Evolutionary conservation across 2,329 filamentous ascomycete genomes (phyloP).

Genomic region (Alternaria triticina): DNA sequence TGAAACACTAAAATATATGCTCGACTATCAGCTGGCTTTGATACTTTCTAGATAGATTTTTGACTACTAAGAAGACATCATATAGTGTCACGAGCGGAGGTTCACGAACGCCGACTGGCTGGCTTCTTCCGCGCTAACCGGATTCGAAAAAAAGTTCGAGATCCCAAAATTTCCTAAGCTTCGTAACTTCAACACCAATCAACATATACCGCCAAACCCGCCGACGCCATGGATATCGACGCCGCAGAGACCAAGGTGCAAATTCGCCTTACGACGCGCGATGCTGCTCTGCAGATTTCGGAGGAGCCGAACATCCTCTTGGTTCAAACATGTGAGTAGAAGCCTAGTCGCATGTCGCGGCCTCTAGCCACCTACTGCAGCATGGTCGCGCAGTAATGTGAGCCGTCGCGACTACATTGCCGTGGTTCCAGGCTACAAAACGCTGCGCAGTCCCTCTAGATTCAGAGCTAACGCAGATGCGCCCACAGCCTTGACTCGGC

Average conservation of each 20-base stretch:
- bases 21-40: neutral
- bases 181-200: slow-evolving; percentile 12
- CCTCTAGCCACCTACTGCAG: neutral
- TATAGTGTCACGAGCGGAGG: slow-evolving; percentile 16
- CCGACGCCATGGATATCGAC: slow-evolving; percentile 33
- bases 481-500: slow-evolving; percentile 36
- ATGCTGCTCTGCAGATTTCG: slow-evolving; percentile 39
- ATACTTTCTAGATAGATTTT: neutral
- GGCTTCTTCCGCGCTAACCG: slow-evolving; percentile 33
- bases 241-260: slow-evolving; percentile 41
- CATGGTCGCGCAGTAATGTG: neutral
- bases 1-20: neutral
- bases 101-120: slow-evolving; percentile 30
- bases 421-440: neutral
- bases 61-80: neutral
- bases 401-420: neutral
- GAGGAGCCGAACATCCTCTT: slow-evolving; percentile 41
- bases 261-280: slow-evolving; percentile 45
- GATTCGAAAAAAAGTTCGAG: slow-evolving; percentile 33
- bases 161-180: slow-evolving; percentile 37
- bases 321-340: slow-evolving; percentile 42
- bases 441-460: neutral
- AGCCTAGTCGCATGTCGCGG: neutral
- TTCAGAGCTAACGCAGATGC: slow-evolving; percentile 13
- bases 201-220: neutral